Percentiles rank a stretch among this genome's conserved stretches.
These are phyloP conservation scores for Crepidotus variabilis DNA, from an alignment of 768 basidiomycete genomes.

Conservation along the genomic window DNA sequence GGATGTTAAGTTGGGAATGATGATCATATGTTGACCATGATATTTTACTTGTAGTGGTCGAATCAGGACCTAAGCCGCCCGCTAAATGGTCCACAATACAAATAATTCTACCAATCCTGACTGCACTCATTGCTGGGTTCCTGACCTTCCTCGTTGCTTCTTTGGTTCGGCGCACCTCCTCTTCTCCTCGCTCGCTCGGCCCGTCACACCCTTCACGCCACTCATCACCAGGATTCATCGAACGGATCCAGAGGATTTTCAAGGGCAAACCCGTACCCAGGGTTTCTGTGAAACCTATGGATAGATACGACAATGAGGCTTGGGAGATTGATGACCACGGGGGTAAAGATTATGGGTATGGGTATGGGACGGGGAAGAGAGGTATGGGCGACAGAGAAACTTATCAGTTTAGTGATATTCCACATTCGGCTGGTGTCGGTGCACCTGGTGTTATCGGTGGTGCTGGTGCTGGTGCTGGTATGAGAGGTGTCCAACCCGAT, in stretches of 20 bases:
- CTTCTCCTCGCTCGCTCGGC: too few relatives aligned
- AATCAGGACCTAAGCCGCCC: conserved; percentile 1
- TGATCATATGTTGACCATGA: too few relatives aligned
- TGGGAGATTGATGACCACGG: neutral
- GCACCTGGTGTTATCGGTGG: too few relatives aligned
- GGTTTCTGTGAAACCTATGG: neutral
- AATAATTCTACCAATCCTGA: conserved; percentile 15
- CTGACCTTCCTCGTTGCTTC: conserved; percentile 8
- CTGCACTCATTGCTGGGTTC: conserved; percentile 10
- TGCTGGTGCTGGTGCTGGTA: too few relatives aligned
- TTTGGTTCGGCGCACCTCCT: too few relatives aligned
- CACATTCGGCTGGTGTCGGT: neutral
- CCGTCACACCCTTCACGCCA: too few relatives aligned
- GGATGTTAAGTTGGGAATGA: too few relatives aligned
- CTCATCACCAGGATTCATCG: too few relatives aligned
- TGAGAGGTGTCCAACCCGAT: too few relatives aligned
- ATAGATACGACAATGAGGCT: neutral
- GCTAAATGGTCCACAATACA: conserved; percentile 18
- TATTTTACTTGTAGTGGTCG: too few relatives aligned
- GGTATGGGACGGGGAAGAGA: neutral
- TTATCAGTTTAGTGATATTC: neutral
- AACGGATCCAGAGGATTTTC: conserved; percentile 4
- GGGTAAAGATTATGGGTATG: neutral
- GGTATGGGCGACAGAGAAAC: neutral
- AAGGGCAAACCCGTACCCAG: neutral